Base-by-base conservation (phyloP, 441 rosid species). In the Eutrema salsugineum region DNA sequence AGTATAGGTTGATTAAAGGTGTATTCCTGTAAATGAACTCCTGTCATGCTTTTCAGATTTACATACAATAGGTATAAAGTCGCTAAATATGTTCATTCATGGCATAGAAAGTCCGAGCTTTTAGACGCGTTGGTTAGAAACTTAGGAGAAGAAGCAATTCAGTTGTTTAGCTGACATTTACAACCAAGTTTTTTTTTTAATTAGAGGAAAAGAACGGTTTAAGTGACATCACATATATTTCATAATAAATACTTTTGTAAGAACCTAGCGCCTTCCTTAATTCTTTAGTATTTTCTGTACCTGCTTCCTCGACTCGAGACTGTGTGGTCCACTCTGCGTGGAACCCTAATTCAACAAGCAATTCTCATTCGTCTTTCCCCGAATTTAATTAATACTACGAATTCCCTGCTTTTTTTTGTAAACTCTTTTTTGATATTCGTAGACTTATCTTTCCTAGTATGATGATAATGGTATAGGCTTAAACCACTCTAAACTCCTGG, bases 281-380 rank as follows among this genome's bases (percentile, higher is more conserved):
- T 76, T 76, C 17, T 65, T 64, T 49, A 77, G 12, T 65, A 70
- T 64, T 77, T 70, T 36, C 10, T 58, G 1, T 66, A 77, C 80
- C 79, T 77, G 80, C 80, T 58, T 69, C 74, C 51, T 55, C 74
- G 54, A 74, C 60, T 67, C 32, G 63, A 64, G 63, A 40, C 68
- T 58, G 20, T 58, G 20, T 70, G 72, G 79, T 76, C 80, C 76
- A 71, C 68, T 70, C 72, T 59, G 57, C 15, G 44, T 71, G 32
- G 77, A 77, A 66, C 80, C 80, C 80, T 77, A 77, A 60, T 44
- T 60, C 63, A 71, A 77, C 77, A 77, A 77, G 80, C 73, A 70
- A 76, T 49, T 70, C 43, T 10, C 9, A 39, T 56, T 43, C 54
- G 2, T 35, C 20, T 3, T 70, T 30, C 35, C 30, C 2, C 14